Evolutionary conservation across 2,329 filamentous ascomycete genomes (phyloP).

Genomic region (Monosporascus cannonballus): DNA sequence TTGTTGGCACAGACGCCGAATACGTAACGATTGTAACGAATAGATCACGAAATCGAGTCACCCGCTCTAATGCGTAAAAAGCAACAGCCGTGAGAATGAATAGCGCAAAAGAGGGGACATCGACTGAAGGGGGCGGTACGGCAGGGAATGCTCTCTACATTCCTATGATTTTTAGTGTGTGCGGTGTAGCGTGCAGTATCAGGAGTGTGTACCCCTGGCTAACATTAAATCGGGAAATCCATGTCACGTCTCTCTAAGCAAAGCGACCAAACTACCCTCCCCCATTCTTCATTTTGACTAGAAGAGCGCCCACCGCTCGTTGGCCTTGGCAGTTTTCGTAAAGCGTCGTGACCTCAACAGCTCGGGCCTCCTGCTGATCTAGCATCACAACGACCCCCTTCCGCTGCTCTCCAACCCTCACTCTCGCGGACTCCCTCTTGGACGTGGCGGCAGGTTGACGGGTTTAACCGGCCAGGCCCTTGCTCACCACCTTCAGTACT

Average conservation of each 20-base stretch:
- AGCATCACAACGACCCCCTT: too few relatives aligned
- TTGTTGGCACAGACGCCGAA: neutral
- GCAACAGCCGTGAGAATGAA: too few relatives aligned
- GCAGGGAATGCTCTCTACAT: conserved; percentile 22
- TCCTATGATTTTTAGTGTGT: conserved; percentile 13
- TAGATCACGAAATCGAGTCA: too few relatives aligned
- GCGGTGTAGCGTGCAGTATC: neutral
- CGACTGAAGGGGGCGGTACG: conserved; percentile 8
- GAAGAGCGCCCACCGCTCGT: conserved; percentile 10
- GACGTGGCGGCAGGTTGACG: neutral
- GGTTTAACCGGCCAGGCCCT: conserved; percentile 48
- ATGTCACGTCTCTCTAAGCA: conserved; percentile 23
- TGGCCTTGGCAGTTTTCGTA: conserved; percentile 11
- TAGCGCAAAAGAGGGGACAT: too few relatives aligned
- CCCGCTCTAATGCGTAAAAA: too few relatives aligned
- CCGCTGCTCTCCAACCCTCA: conserved; percentile 7
- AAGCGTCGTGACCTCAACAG: neutral
- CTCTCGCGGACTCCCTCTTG: conserved; percentile 5
- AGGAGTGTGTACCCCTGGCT: conserved; percentile 24
- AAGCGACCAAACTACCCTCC: conserved; percentile 20
- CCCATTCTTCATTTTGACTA: conserved; percentile 2
- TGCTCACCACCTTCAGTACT: conserved; percentile 61
- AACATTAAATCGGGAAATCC: conserved; percentile 28
- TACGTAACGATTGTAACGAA: conserved; percentile 5
- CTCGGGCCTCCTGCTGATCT: too few relatives aligned